Evolutionary conservation across 371 early-diverging fungal species (phyloP), one percentile per base, ranked within the genome.

Genomic region (Cokeromyces recurvatus): DNA sequence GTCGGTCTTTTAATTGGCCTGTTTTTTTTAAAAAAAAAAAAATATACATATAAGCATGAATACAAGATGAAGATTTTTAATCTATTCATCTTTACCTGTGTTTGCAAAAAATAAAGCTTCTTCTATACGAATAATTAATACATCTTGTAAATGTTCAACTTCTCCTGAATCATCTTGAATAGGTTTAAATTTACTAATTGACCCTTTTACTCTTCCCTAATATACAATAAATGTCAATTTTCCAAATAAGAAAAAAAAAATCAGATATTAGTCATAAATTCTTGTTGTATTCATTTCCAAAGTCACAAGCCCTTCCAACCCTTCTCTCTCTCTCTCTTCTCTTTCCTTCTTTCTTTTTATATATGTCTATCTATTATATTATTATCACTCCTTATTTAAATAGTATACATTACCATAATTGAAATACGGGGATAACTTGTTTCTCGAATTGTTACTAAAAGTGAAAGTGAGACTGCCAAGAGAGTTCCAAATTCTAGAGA

Each of bases 71-170:
- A 29, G 29, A 11, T 11, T 11, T 11, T 29, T 8, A 29, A 29
- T 11, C 29, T 29, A 8, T 29, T 29, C 11, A 29, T 29, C 0
- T 16, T 40, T 62, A 68, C 72, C 94, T 24, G 90, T 85, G 57
- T 97, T 97, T 32, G 95, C 95, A 76, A 97, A 97, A 61, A 87
- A 93, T 23, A 97, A 66, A 2, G 87, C 82, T 51, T 97, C 97
- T 45, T 94, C 91, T 15, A 97, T 78, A 41, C 87, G 79, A 40
- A 97, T 84, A 48, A 97, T 79, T 22, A 95, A 59, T 14, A 84
- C 84, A 17, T 90, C 92, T 50, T 89, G 84, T 16, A 93, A 70
- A 32, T 85, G 85, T 55, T 89, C 87, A n/a, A 70, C 49, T 32
- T 73, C 71, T n/a, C 75, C 68, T 12, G 84, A 77, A 34, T 79